phyloP scores from a whole-genome alignment of 148 eudicot species.

The Chenopodium berlandieri region DNA sequence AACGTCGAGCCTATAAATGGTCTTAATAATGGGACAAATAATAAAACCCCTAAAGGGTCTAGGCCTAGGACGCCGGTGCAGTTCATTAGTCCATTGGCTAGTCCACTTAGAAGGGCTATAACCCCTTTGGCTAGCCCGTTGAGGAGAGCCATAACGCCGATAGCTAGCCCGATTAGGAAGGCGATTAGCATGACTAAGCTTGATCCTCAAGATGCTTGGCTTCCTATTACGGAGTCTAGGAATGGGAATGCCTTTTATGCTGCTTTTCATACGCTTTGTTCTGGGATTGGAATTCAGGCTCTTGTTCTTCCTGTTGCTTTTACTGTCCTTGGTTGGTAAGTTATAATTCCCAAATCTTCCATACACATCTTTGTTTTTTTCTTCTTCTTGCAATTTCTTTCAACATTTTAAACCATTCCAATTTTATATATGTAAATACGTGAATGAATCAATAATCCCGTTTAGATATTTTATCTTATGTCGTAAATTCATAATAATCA shows the following conservation, averaged over 20 bases:
- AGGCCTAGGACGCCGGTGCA: constrained; percentile 44
- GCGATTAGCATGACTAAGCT: constrained; percentile 61
- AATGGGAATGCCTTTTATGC: constrained; percentile 75
- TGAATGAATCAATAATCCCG: neutral
- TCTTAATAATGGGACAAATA: neutral
- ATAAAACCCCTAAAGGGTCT: constrained; percentile 32
- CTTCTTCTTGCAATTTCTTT: no score
- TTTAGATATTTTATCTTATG: no score
- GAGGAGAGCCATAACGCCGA: constrained; percentile 47
- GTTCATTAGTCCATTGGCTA: constrained; percentile 45
- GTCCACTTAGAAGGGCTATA: constrained; percentile 31
- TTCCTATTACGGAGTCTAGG: constrained; percentile 74
- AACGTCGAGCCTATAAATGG: constrained; percentile 16
- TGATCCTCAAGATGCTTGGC: constrained; percentile 95
- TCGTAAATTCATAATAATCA: no score
- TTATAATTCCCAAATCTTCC: neutral
- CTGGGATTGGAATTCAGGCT: constrained; percentile 77
- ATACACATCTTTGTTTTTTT: neutral
- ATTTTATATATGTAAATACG: neutral
- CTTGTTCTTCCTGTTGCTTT: constrained; percentile 79
- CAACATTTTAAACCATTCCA: neutral
- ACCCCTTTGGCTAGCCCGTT: constrained; percentile 39
- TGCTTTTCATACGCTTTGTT: constrained; percentile 67
- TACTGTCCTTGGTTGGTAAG: constrained; percentile 83
- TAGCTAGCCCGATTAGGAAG: constrained; percentile 70